phyloP scores from a whole-genome alignment of 495 filamentous ascomycete genomes.

The Penicillium canariense region DNA sequence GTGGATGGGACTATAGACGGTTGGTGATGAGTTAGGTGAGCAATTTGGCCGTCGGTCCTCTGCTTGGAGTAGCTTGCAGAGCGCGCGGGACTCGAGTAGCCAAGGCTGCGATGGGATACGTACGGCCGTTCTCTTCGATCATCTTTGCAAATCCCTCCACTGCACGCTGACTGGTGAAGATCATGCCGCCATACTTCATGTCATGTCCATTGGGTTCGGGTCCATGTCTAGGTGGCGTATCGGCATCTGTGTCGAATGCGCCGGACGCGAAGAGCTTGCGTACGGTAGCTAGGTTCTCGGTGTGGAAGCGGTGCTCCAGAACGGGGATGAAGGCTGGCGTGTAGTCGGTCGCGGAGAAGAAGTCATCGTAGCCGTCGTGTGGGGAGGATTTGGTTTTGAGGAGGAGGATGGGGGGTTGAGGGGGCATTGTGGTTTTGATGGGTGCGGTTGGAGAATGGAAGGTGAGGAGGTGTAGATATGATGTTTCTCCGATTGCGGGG shows the following conservation, averaged over 20 bases:
- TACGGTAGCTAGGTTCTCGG: conserved; percentile 45
- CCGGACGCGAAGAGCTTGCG: conserved; percentile 37
- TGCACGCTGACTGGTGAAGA: conserved; percentile 92
- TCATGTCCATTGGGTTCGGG: conserved; percentile 7
- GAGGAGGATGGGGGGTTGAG: conserved; percentile 55
- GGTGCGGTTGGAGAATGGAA: background rate
- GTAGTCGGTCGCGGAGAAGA: conserved; percentile 53
- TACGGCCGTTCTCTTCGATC: conserved; percentile 48
- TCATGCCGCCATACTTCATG: conserved; percentile 70
- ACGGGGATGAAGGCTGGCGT: conserved; percentile 77
- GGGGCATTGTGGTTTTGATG: conserved; percentile 14
- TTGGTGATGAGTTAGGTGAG: conserved; percentile 2
- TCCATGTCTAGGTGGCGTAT: background rate
- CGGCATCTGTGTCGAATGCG: conserved; percentile 15
- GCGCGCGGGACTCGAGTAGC: too few relatives aligned
- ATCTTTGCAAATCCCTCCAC: conserved; percentile 79
- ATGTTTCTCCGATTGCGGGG: conserved; percentile 16
- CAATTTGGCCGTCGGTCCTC: background rate
- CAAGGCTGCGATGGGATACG: conserved; percentile 6
- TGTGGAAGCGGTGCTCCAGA: conserved; percentile 66
- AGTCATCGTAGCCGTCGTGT: conserved; percentile 73
- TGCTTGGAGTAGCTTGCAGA: background rate
- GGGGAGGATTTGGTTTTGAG: conserved; percentile 85
- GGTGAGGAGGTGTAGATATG: background rate
- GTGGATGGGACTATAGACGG: conserved; percentile 13